phyloP scores from a whole-genome alignment of 768 basidiomycete species.

The Boletus pseudo-olivaceus region DNA sequence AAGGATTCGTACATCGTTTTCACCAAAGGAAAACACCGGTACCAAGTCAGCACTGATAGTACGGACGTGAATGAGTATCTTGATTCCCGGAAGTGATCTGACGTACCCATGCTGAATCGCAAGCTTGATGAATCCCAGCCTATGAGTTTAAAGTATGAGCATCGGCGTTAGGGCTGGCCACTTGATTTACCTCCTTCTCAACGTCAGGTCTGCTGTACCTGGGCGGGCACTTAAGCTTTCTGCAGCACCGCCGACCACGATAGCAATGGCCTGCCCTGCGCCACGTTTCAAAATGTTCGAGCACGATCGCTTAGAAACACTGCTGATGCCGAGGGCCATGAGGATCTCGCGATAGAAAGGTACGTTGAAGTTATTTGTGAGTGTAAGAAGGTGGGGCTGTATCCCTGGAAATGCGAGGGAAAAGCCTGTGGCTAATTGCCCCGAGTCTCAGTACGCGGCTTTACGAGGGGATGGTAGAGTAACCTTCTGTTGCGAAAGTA shows the following conservation, averaged over 20 bases:
- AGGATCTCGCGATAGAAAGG: constrained; percentile 94
- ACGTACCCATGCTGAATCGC: constrained; percentile 84
- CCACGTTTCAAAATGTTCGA: constrained; percentile 75
- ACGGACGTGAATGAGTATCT: constrained; percentile 1
- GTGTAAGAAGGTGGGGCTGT: constrained; percentile 87
- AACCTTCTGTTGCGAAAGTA: constrained; percentile 95
- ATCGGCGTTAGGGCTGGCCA: not conserved
- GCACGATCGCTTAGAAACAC: constrained; percentile 88
- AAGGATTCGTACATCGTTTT: constrained; percentile 78
- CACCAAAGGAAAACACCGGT: constrained; percentile 97
- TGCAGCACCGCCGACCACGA: constrained; percentile 95
- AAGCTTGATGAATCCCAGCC: constrained; percentile 93
- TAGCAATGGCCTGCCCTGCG: constrained; percentile 73
- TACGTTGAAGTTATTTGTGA: constrained; percentile 84
- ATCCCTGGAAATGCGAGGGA: constrained; percentile 88
- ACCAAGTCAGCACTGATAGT: constrained; percentile 81
- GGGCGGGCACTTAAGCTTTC: constrained; percentile 93
- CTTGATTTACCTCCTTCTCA: constrained; percentile 56
- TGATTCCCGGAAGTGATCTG: not conserved
- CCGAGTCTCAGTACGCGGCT: not conserved
- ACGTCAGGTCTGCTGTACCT: constrained; percentile 90
- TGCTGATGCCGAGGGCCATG: constrained; percentile 83
- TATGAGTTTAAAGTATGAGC: constrained; percentile 21
- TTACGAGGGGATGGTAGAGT: constrained; percentile 2
- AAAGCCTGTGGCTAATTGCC: constrained; percentile 77